phyloP scores from a whole-genome alignment of 1,284 basidiomycete genomes.

The Coriolopsis trogii region DNA sequence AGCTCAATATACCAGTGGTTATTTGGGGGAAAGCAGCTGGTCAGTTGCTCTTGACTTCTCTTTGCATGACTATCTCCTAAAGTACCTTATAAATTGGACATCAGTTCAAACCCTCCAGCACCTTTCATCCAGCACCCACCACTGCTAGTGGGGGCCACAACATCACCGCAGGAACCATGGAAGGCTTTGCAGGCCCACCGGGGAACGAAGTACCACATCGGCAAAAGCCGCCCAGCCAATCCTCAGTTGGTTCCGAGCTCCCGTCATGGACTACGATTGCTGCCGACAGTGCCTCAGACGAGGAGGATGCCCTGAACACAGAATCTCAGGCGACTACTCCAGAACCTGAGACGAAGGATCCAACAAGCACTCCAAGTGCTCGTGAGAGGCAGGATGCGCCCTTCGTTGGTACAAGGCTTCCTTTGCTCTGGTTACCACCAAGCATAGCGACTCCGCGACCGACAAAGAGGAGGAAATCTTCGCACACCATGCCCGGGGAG shows the following conservation, averaged over 20 bases:
- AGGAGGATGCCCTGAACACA: not conserved
- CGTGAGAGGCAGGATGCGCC: not conserved
- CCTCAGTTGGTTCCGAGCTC: constrained; percentile 1
- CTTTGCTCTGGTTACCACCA: not conserved
- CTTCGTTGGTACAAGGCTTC: not conserved
- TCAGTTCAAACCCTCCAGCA: no score
- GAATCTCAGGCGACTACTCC: constrained; percentile 10
- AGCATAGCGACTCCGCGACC: not conserved
- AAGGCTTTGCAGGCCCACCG: no score
- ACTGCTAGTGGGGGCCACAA: no score
- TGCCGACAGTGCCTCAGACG: not conserved
- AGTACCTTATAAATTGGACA: no score
- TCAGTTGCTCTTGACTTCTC: no score
- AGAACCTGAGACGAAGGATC: not conserved
- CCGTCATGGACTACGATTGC: constrained; percentile 16
- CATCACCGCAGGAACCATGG: not conserved
- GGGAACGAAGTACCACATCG: not conserved
- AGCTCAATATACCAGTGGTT: no score
- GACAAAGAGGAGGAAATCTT: not conserved
- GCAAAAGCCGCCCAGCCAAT: not conserved
- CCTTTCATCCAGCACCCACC: no score
- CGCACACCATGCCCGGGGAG: not conserved
- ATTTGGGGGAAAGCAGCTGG: no score
- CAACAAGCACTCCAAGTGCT: not conserved
- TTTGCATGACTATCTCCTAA: no score